Conservation (phyloP, 768 basidiomycete genomes). For the Boletus patriciae region DNA sequence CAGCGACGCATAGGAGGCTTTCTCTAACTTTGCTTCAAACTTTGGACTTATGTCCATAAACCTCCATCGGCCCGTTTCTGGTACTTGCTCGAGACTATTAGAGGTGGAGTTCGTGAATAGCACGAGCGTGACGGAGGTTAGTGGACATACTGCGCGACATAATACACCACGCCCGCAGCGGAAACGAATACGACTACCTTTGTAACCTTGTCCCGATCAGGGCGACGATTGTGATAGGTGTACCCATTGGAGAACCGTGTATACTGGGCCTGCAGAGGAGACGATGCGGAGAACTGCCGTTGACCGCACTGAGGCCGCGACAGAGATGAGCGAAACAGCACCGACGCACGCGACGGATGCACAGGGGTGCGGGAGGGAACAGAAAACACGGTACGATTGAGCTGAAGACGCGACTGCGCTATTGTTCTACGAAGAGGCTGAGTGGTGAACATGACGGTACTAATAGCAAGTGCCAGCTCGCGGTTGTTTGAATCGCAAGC, state of each 20-base stretch:
- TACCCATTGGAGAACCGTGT: slow-evolving; percentile 25
- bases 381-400: neutral
- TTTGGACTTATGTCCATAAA: slow-evolving; percentile 77
- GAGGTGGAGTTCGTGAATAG: neutral
- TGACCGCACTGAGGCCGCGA: neutral
- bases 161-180: slow-evolving; percentile 26
- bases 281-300: slow-evolving; percentile 23
- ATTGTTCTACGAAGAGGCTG: neutral
- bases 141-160: slow-evolving; percentile 30
- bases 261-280: slow-evolving; percentile 25
- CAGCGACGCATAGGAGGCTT: slow-evolving; percentile 42
- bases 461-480: neutral
- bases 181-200: slow-evolving; percentile 20
- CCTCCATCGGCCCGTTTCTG: slow-evolving; percentile 83
- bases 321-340: neutral
- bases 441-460: slow-evolving; percentile 11
- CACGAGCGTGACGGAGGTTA: neutral
- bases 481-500: slow-evolving; percentile 7
- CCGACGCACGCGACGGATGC: neutral
- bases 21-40: slow-evolving; percentile 55
- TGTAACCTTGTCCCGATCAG: slow-evolving; percentile 6
- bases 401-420: neutral
- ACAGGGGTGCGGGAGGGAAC: neutral
- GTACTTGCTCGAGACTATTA: slow-evolving; percentile 74
- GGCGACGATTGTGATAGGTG: slow-evolving; percentile 3